Percentiles rank a stretch among this genome's conserved stretches.
Evolutionary conservation across 2,329 filamentous ascomycete genomes (phyloP).

Genomic region (Dothideomycetes sp.): DNA sequence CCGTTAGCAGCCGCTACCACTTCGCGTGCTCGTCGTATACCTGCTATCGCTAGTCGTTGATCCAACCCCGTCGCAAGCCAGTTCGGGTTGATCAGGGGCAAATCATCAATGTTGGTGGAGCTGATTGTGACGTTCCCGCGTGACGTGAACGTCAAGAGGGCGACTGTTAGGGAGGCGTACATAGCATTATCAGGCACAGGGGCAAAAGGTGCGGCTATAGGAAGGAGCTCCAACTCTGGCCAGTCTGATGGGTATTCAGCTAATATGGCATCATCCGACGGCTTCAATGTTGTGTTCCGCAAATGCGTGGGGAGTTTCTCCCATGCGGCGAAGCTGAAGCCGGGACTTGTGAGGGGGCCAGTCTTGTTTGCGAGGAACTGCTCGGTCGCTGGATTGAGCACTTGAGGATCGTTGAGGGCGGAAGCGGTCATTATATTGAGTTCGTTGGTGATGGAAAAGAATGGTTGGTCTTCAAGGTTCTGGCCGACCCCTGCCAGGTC

Average conservation of each 20-base stretch:
- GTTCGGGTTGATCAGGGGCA: conserved; percentile 5
- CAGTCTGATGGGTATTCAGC: neutral
- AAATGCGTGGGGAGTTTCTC: conserved; percentile 6
- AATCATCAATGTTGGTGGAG: neutral
- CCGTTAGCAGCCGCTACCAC: too few relatives aligned
- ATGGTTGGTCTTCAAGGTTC: neutral
- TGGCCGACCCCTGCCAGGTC: neutral
- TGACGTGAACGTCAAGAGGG: too few relatives aligned
- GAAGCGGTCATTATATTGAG: neutral
- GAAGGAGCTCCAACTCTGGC: conserved; percentile 3
- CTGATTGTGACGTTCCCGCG: conserved; percentile 6
- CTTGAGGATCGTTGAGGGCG: neutral
- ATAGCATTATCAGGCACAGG: too few relatives aligned
- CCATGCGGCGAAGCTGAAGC: neutral
- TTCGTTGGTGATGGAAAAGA: neutral
- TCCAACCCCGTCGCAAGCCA: conserved; percentile 2
- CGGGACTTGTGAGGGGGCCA: neutral
- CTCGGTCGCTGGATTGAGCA: neutral
- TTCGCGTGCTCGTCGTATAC: conserved; percentile 1
- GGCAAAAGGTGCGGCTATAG: too few relatives aligned
- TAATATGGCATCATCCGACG: neutral
- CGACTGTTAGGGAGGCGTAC: too few relatives aligned
- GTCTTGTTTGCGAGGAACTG: neutral
- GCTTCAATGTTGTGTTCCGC: neutral
- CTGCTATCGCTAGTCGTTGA: conserved; percentile 6